Evolutionary conservation across 2,329 filamentous ascomycete species (phyloP), one percentile per base, ranked within the genome.

Genomic region (Fusarium xyrophilum): DNA sequence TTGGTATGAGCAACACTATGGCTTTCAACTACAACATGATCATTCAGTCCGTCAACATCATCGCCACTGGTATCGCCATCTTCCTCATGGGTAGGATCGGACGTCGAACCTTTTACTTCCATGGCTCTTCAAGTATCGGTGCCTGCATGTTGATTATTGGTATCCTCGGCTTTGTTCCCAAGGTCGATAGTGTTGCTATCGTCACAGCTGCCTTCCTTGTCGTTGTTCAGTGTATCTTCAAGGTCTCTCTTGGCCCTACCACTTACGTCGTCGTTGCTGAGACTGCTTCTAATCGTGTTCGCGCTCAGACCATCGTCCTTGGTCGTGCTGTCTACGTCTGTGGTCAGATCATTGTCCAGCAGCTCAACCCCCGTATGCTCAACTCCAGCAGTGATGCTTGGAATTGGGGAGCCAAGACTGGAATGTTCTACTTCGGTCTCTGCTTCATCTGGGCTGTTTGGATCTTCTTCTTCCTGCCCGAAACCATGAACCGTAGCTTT

Each of bases 211-310:
- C 53, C 14, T 51, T 72, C 56, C 36, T 72, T 2, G 79, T 86
- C 36, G 77, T 85, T 6, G 75, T 84, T 28, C 84, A 93, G 2
- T 91, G 91, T 2, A 79, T 82, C 10, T 74, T 79, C 63, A 73
- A 71, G 78, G 79, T 75, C 27, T 79, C 78, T 11, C 74, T 80
- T 2, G 79, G 79, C 3, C 79, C 64, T 52, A 92, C 96, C 17
- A 93, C 91, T 79, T 97, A 96, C 80, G 94, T 92, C 0, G 85
- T 97, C 27, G 93, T 97, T 5, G 87, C 80, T 5, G 82, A 84
- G 72, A 76, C 82, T 3, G 75, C 79, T 0, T 82, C 81, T 11
- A 82, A 79, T n/a, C 81, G 81, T 54, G 76, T 84, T 15, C 78
- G 82, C 15, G 81, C 79, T 32, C 81, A 83, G 71, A 81, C 81